Evolutionary conservation across 208 protist species (phyloP), one percentile per base, ranked within the genome.

Genomic region (Entamoeba histolytica): DNA sequence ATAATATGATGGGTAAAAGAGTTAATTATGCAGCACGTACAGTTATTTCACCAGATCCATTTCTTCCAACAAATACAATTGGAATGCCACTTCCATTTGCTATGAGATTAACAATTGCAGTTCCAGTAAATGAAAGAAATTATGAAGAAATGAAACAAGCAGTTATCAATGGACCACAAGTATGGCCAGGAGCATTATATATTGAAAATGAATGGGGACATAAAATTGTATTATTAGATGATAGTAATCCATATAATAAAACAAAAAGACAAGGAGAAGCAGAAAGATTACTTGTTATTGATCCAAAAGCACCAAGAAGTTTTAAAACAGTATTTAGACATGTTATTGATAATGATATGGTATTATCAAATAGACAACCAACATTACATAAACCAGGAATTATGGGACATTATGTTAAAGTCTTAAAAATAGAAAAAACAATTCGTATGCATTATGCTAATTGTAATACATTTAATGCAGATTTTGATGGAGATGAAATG

Each of bases 401-500:
- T 96, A 98, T 99, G 97, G 98, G 97, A 14, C 98, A 99, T 95
- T 92, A 91, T 2, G 93, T 39, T 6, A 73, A 28, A 49, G 52
- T 57, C 1, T 49, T 92, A 49, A 35, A 55, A 15, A 23, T 91
- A 92, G 94, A 95, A 95, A 96, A 95, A 49, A 99, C 98, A 61
- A 96, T 99, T 91, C 97, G 98, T 93, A 98, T 99, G 95, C 99
- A 99, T 96, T 99, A 99, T 96, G 97, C 98, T 57, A 99, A 99
- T 96, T 99, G 99, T 96, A 99, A 98, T 94, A 98, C 98, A n/a
- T 99, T 99, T 96, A 99, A 99, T 95, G 99, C 99, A 17, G 99
- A 99, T 96, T 99, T 99, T 95, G 99, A 99, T 96, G 99, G 99
- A 49, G 99, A 99, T 96, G 99, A 99, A 96, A 99, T 99, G 97